A percentile compares a stretch with the other conserved stretches of the same genome.
These are phyloP conservation scores for Vitis hybrid DNA, from an alignment of 177 flowering plant genomes.

Conservation along the genomic window DNA sequence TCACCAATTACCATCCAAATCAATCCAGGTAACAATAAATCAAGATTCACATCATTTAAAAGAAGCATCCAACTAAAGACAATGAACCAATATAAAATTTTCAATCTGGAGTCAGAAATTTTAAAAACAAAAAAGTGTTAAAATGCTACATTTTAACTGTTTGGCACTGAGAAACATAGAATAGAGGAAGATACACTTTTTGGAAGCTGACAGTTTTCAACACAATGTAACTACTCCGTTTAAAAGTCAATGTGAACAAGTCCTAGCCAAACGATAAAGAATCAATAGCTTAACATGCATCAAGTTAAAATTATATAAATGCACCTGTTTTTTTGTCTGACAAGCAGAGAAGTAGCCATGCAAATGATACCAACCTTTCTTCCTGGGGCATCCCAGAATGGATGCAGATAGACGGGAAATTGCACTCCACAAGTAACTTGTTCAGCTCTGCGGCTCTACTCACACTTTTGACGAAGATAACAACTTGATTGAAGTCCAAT, in stretches of 20 bases:
- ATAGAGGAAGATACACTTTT: too few species aligned
- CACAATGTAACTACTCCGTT: too few species aligned
- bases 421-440: slow-evolving; percentile 87
- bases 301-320: not conserved
- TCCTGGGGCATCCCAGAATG: slow-evolving; percentile 90
- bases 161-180: too few species aligned
- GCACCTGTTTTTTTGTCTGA: not conserved
- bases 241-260: not conserved
- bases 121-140: too few species aligned
- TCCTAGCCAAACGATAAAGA: not conserved
- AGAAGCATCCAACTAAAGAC: too few species aligned
- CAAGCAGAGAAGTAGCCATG: not conserved
- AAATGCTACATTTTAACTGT: too few species aligned
- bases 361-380: slow-evolving; percentile 51
- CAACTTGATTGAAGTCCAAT: slow-evolving; percentile 96
- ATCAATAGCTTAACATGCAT: not conserved
- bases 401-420: slow-evolving; percentile 82
- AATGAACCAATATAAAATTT: too few species aligned
- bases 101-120: too few species aligned
- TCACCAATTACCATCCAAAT: too few species aligned
- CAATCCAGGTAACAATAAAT: too few species aligned
- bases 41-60: too few species aligned
- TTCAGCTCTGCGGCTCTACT: slow-evolving; percentile 92
- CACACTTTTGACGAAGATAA: slow-evolving; percentile 93
- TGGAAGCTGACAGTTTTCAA: too few species aligned